phyloP scores from a whole-genome alignment of 768 basidiomycete species.

The Infundibulicybe gibba region DNA sequence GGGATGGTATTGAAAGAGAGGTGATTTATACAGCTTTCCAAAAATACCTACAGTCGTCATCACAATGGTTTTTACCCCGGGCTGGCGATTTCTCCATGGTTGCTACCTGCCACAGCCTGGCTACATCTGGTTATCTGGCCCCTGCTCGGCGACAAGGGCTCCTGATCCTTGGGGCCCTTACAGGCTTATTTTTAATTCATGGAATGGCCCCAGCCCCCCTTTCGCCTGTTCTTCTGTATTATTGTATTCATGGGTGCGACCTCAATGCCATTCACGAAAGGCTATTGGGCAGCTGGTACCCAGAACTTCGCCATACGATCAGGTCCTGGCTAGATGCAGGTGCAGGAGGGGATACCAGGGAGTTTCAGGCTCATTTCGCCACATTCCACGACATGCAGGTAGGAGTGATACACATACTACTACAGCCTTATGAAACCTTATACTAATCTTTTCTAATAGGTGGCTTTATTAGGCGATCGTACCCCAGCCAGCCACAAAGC shows the following conservation, averaged over 20 bases:
- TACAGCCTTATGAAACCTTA: background rate
- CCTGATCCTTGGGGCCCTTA: background rate
- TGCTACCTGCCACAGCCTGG: too few relatives aligned
- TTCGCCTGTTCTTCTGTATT: background rate
- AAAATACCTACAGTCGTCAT: background rate
- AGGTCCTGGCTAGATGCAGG: background rate
- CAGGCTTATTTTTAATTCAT: background rate
- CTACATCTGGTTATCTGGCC: too few relatives aligned
- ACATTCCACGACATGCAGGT: conserved; percentile 3
- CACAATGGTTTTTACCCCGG: background rate
- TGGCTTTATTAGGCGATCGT: background rate
- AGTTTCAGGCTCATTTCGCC: conserved; percentile 1
- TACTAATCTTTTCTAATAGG: background rate
- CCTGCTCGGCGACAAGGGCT: background rate
- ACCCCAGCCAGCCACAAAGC: background rate
- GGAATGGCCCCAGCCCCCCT: background rate
- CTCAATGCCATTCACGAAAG: background rate
- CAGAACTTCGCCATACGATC: background rate
- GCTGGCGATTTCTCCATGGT: background rate
- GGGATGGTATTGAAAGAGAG: background rate
- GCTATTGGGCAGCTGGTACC: background rate
- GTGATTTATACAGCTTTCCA: background rate
- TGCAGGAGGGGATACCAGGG: background rate
- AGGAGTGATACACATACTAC: background rate
- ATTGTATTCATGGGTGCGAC: conserved; percentile 1